Percentiles rank a stretch among this genome's conserved stretches.
phyloP scores from a whole-genome alignment of 2,329 filamentous ascomycete genomes.

The Penicillium nordicum region DNA sequence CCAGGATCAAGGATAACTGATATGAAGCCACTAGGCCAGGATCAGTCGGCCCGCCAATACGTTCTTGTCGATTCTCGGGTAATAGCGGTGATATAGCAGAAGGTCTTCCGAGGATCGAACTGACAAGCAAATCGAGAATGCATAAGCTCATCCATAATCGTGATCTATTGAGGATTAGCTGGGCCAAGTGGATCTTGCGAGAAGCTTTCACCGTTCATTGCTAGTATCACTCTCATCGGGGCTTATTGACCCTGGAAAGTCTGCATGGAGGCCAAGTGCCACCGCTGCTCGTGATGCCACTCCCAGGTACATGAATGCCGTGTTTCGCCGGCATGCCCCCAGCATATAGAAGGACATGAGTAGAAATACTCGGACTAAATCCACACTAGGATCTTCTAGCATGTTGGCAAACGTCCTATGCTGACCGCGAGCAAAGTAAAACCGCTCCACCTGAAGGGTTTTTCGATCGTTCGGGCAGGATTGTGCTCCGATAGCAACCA shows the following conservation, averaged over 20 bases:
- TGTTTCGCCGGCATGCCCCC: conserved; percentile 56
- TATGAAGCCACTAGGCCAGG: conserved; percentile 43
- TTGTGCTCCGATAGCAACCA: conserved; percentile 55
- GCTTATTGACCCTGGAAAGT: conserved; percentile 13
- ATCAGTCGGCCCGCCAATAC: conserved; percentile 8
- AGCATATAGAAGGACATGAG: conserved; percentile 60
- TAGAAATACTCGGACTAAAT: conserved; percentile 52
- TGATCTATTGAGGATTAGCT: conserved; percentile 30
- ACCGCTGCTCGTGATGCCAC: conserved; percentile 57
- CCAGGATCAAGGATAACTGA: conserved; percentile 44
- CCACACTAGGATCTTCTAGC: conserved; percentile 53
- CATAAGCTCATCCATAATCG: conserved; percentile 49
- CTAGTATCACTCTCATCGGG: conserved; percentile 18
- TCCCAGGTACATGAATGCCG: conserved; percentile 62
- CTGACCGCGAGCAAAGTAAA: conserved; percentile 51
- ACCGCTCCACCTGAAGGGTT: conserved; percentile 32
- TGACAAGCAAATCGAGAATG: conserved; percentile 48
- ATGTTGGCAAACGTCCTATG: conserved; percentile 49
- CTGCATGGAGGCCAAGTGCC: conserved; percentile 53
- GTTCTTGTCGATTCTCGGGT: conserved; percentile 22
- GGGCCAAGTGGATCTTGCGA: conserved; percentile 1
- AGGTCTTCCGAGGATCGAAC: conserved; percentile 50
- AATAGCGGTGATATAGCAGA: conserved; percentile 30
- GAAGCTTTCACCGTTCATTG: conserved; percentile 18
- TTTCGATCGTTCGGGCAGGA: conserved; percentile 34